These are phyloP conservation scores for Candida germanica DNA, from an alignment of 805 yeast species.

Conservation along the genomic window DNA sequence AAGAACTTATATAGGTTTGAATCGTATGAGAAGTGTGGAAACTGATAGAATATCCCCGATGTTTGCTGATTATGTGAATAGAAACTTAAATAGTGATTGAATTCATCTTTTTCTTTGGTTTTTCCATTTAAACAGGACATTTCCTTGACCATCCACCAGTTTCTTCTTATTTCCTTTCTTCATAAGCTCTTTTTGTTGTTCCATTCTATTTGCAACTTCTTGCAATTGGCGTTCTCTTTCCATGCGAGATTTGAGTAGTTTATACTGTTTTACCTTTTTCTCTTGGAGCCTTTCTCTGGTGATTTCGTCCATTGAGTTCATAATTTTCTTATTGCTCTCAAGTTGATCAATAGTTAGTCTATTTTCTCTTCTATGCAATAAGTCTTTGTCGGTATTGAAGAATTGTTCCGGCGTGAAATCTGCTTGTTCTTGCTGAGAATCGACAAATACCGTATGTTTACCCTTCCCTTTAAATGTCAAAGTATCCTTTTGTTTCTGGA, in stretches of 20 bases:
- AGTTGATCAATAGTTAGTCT: constrained; percentile 64
- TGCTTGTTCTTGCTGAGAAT: constrained; percentile 51
- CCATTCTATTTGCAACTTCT: constrained; percentile 69
- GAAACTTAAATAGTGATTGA: constrained; percentile 45
- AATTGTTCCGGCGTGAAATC: constrained; percentile 59
- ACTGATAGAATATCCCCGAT: constrained; percentile 61
- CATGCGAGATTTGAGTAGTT: constrained; percentile 59
- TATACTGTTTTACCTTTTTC: constrained; percentile 60
- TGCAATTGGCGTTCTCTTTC: constrained; percentile 68
- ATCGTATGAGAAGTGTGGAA: constrained; percentile 75
- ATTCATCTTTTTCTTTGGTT: constrained; percentile 59
- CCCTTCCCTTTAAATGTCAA: constrained; percentile 58
- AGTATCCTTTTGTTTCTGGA: constrained; percentile 52
- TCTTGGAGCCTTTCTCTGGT: constrained; percentile 37
- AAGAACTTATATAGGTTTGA: constrained; percentile 77
- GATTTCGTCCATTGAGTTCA: constrained; percentile 21
- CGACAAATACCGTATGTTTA: constrained; percentile 84
- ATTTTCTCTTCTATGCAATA: constrained; percentile 67
- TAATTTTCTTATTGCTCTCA: constrained; percentile 32
- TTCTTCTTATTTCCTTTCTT: constrained; percentile 86
- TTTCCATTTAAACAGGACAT: constrained; percentile 78
- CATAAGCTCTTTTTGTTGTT: constrained; percentile 77
- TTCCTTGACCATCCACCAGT: constrained; percentile 62
- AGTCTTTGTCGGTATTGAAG: constrained; percentile 67
- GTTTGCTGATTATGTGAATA: constrained; percentile 75